Conservation (phyloP, 148 eudicot species). For the Rhododendron molle region DNA sequence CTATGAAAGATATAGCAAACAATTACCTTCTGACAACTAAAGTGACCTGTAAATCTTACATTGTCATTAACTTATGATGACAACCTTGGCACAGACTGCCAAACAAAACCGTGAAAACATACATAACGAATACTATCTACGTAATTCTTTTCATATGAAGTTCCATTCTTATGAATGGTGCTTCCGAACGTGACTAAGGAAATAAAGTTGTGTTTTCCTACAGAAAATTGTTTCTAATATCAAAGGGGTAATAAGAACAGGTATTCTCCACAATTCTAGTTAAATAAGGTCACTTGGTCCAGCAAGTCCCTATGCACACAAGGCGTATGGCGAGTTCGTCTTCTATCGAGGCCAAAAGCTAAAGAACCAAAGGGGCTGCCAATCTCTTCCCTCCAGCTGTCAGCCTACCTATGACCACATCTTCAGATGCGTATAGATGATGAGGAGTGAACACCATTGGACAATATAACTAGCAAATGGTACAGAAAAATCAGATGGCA, state of each 20-base stretch:
- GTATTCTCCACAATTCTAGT: neutral
- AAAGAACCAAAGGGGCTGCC: conserved; percentile 3
- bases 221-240: neutral
- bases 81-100: neutral
- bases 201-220: neutral
- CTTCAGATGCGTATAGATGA: neutral
- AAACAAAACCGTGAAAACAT: neutral
- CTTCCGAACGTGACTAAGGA: neutral
- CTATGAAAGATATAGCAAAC: neutral
- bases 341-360: neutral
- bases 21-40: neutral
- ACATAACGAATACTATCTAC: neutral
- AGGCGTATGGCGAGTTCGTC: neutral
- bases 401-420: neutral
- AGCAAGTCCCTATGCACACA: neutral
- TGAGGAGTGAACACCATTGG: neutral
- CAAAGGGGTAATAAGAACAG: neutral
- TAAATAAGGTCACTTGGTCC: neutral
- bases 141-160: neutral
- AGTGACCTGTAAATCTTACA: neutral
- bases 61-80: neutral
- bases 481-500: neutral
- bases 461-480: neutral
- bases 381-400: neutral
- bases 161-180: neutral